phyloP scores from a whole-genome alignment of 1,284 basidiomycete genomes.

The Irpex sp. region DNA sequence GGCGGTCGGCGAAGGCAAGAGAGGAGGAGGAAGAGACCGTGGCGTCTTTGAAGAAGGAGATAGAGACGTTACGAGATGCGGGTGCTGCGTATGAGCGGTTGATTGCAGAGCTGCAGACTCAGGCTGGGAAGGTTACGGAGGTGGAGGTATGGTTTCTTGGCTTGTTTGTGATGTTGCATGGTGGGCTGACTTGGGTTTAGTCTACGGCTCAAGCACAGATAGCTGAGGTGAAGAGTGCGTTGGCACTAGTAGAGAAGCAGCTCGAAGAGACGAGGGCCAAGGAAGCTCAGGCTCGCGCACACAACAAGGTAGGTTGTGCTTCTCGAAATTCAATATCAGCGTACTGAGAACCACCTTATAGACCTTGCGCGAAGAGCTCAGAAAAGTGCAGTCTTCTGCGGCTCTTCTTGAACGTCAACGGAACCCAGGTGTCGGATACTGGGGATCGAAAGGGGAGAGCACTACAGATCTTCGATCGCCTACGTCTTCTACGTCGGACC shows the following conservation, averaged over 20 bases:
- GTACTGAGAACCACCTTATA: conserved; percentile 24
- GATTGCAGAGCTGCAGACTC: conserved; percentile 40
- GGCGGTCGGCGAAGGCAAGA: conserved; percentile 48
- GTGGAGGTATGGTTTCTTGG: conserved; percentile 42
- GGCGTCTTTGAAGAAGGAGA: conserved; percentile 47
- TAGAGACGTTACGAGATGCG: conserved; percentile 48
- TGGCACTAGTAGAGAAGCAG: conserved; percentile 46
- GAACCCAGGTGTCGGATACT: conserved; percentile 91
- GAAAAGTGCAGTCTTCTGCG: conserved; percentile 88
- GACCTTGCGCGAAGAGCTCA: conserved; percentile 85
- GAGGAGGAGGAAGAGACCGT: conserved; percentile 56
- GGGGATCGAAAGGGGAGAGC: conserved; percentile 50
- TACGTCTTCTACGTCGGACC: conserved; percentile 41
- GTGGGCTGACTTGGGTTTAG: conserved; percentile 27
- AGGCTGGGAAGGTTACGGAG: conserved; percentile 48
- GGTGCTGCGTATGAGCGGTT: conserved; percentile 40
- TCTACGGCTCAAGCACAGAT: conserved; percentile 36
- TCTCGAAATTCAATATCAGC: not conserved
- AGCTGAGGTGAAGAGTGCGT: conserved; percentile 39
- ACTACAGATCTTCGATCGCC: conserved; percentile 40
- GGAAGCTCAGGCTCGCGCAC: conserved; percentile 59
- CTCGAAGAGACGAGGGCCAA: conserved; percentile 59
- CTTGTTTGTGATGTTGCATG: not conserved
- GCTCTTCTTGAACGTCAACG: conserved; percentile 85
- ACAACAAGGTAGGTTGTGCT: conserved; percentile 60